Conservation (phyloP, 2,329 filamentous ascomycete species). For the Colletotrichum sublineola region DNA sequence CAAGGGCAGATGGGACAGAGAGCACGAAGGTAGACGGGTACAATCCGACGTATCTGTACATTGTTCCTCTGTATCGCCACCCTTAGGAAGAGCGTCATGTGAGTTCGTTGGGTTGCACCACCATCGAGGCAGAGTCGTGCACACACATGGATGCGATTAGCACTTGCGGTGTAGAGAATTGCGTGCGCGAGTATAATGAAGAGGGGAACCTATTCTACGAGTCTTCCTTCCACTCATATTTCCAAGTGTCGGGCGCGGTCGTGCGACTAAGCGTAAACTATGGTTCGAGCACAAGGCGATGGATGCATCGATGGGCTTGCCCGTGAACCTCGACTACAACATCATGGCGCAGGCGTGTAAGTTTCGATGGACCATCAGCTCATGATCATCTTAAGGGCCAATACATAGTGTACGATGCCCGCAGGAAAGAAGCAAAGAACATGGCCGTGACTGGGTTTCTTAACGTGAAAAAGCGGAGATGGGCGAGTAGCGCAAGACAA, state of each 20-base stretch:
- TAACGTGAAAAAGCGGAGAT: conserved; percentile 38
- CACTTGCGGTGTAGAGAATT: conserved; percentile 37
- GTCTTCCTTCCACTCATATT: background rate
- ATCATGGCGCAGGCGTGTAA: conserved; percentile 14
- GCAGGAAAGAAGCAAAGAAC: conserved; percentile 35
- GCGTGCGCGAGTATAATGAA: conserved; percentile 3
- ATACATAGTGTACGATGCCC: conserved; percentile 33
- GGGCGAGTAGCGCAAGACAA: conserved; percentile 34
- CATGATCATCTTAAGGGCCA: conserved; percentile 14
- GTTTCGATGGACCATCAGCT: background rate
- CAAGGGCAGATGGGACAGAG: background rate
- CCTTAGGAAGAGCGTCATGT: background rate
- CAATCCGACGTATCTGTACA: background rate
- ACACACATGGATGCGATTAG: conserved; percentile 22
- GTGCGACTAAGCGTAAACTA: conserved; percentile 13
- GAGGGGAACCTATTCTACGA: background rate
- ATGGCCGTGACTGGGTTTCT: conserved; percentile 9
- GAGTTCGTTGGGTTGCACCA: conserved; percentile 28
- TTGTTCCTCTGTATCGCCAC: background rate
- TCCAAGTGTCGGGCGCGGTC: background rate
- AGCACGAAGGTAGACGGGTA: background rate
- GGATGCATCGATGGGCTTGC: conserved; percentile 8
- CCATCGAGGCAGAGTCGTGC: conserved; percentile 13
- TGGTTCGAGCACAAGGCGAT: conserved; percentile 23
- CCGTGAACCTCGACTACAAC: conserved; percentile 18